Conservation (phyloP, 768 basidiomycete genomes). For the Mycena kentingensis region DNA sequence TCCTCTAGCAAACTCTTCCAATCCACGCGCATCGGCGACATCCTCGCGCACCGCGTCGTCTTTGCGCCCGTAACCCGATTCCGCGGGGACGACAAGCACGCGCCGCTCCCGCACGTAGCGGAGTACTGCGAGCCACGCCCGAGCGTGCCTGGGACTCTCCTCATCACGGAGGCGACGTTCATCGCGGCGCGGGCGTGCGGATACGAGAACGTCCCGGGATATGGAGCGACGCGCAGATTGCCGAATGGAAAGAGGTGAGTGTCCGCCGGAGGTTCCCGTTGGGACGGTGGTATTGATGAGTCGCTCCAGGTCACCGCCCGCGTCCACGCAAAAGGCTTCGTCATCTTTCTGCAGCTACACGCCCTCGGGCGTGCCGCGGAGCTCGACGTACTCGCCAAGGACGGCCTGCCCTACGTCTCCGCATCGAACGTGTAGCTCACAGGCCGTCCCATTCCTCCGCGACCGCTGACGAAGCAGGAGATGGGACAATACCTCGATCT, state of each 20-base stretch:
- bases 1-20: constrained; percentile 42
- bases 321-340: constrained; percentile 52
- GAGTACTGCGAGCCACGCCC: constrained; percentile 55
- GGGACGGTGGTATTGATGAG: background rate
- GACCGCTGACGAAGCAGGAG: constrained; percentile 27
- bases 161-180: constrained; percentile 60
- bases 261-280: constrained; percentile 21
- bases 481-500: constrained; percentile 24
- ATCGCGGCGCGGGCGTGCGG: constrained; percentile 55
- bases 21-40: constrained; percentile 45
- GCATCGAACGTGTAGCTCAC: constrained; percentile 39
- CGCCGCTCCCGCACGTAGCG: constrained; percentile 33
- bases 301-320: constrained; percentile 50
- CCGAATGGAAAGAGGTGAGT: constrained; percentile 55
- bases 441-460: too few species aligned
- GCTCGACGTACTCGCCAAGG: constrained; percentile 35
- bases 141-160: constrained; percentile 49
- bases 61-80: constrained; percentile 56
- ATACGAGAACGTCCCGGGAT: constrained; percentile 59
- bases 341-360: constrained; percentile 59
- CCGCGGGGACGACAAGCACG: constrained; percentile 5
- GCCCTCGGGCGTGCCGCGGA: constrained; percentile 51
- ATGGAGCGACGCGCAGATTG: constrained; percentile 61
- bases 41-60: constrained; percentile 52
- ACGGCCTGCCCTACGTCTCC: constrained; percentile 37